Conservation (phyloP, 1,284 basidiomycete species). For the Puccinia brachypodii region DNA sequence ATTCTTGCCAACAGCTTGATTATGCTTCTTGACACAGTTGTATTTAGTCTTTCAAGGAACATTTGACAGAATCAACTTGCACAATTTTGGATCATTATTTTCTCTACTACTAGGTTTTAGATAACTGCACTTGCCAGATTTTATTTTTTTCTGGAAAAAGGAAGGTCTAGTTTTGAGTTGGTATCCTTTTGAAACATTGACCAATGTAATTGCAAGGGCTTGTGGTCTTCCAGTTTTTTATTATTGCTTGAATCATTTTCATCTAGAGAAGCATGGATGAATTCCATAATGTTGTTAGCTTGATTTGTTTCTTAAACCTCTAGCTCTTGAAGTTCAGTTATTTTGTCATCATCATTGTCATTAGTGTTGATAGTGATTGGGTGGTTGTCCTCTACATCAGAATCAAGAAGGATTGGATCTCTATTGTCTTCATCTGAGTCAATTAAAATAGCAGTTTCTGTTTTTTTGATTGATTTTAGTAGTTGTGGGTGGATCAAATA, state of each 20-base stretch:
- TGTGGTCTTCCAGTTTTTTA: neutral
- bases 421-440: neutral
- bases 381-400: neutral
- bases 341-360: neutral
- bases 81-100: neutral
- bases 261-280: neutral
- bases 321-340: neutral
- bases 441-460: neutral
- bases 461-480: neutral
- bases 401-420: neutral
- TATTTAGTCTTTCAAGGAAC: neutral
- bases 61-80: neutral
- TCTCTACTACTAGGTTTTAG: neutral
- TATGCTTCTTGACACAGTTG: neutral
- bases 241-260: neutral
- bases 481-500: neutral
- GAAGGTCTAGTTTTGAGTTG: neutral
- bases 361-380: neutral
- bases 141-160: neutral
- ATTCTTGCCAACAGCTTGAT: neutral
- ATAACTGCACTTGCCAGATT: neutral
- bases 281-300: neutral
- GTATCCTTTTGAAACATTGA: neutral
- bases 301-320: neutral
- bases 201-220: neutral